Evolutionary conservation across 139 green algal species (phyloP).

Genomic region (Zygnema cylindricum): DNA sequence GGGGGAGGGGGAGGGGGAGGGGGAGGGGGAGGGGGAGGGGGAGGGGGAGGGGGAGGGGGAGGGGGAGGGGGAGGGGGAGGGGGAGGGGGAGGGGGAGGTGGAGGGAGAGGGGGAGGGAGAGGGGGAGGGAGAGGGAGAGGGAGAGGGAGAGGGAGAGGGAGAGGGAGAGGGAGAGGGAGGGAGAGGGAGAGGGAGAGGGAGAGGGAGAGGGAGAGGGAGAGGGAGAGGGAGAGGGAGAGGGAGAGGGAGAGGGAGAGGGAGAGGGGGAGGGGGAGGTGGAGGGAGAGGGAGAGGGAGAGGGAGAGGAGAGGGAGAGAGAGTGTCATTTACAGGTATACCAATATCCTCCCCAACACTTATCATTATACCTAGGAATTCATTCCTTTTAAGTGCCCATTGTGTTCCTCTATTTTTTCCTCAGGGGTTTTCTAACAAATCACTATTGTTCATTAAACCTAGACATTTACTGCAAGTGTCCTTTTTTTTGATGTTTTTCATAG

Average conservation of each 20-base stretch:
- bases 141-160: slow-evolving; percentile 34
- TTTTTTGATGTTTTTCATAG: too few relatives aligned
- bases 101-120: neutral
- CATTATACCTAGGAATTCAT: too few relatives aligned
- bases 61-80: neutral
- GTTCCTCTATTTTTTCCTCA: neutral
- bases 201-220: neutral
- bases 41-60: neutral
- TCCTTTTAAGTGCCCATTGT: too few relatives aligned
- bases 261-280: neutral
- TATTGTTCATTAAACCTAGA: neutral
- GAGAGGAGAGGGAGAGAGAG: neutral
- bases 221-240: neutral
- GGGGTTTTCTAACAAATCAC: neutral
- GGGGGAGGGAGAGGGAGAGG: slow-evolving; percentile 15
- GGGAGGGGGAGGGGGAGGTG: neutral
- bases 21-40: neutral
- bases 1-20: neutral
- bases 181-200: neutral
- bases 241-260: neutral
- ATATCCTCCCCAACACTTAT: neutral
- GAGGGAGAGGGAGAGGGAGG: slow-evolving; percentile 2
- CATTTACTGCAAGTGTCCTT: too few relatives aligned
- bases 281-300: neutral
- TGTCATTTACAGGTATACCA: neutral